Base-by-base conservation (phyloP, 805 yeast species). In the Cyberlindnera galapagoensis region DNA sequence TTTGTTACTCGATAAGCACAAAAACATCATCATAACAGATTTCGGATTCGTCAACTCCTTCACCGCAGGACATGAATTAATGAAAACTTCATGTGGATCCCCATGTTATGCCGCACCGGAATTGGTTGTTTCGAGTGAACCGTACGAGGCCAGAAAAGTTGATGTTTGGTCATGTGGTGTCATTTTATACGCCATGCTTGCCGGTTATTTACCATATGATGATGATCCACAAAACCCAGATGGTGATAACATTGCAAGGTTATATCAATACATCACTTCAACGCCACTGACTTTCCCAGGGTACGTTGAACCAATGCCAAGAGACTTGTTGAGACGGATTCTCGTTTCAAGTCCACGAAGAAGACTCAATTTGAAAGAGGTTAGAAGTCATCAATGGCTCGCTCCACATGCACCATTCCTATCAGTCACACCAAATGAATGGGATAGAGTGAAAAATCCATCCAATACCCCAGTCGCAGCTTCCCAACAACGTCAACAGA, bases 91-190 rank as follows among this genome's bases (percentile, higher is more conserved):
- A 22, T 90, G 98, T 57, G 98, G 98, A 2, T 85, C 95, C 3
- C 98, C 98, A 1, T 90, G 98, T 57, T 90, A 90, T 58, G 98
- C 98, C 0, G 98, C 98, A 2, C 98, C 98, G 0, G 98, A 92
- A 55, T 63, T 92, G 36, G 98, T 92, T 4, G 80, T 87, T 19
- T 80, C 90, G 9, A 84, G 78, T 42, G 72, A 77, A 33, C 87
- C 94, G 11, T 92, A 92, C 54, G 86, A 83, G 45, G 97, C 95
- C 15, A 73, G 86, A 40, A 87, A 86, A 58, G 97, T 86, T 20
- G 98, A 92, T 59, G 81, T 88, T 26, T 92, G 98, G 98, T 85
- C 96, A 0, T 76, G 95, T 49, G 98, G 98, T 38, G 88, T 92
- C 18, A 92, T 92, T 33, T 62, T 92, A 26, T 92, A 87, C 53